Conservation (phyloP, 805 yeast species). For the Nakazawaea peltata region DNA sequence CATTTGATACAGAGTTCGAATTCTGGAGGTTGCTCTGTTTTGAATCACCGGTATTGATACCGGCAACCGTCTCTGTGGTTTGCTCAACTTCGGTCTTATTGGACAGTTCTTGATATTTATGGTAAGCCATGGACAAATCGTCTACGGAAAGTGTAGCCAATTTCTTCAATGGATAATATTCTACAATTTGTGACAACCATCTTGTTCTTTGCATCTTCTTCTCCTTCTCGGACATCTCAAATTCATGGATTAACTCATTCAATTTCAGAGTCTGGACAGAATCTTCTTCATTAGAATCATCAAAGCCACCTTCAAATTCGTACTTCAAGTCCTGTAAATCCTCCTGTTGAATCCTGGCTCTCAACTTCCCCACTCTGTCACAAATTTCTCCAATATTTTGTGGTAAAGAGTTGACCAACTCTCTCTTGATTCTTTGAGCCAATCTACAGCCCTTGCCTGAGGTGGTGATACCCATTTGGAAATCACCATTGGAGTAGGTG, state of each 20-base stretch:
- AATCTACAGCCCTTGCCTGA: slow-evolving; percentile 85
- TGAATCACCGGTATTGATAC: too few species aligned
- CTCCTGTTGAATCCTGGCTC: slow-evolving; percentile 45
- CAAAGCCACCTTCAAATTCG: slow-evolving; percentile 33
- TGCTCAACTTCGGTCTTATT: slow-evolving; percentile 9
- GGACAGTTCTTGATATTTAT: slow-evolving; percentile 8
- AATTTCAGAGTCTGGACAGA: slow-evolving; percentile 50
- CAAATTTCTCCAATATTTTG: slow-evolving; percentile 63
- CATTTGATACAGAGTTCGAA: too few species aligned
- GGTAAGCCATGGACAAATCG: slow-evolving; percentile 42
- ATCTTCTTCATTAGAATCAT: slow-evolving; percentile 57
- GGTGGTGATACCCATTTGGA: slow-evolving; percentile 80
- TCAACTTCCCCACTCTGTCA: slow-evolving; percentile 56
- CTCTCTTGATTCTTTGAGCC: slow-evolving; percentile 74
- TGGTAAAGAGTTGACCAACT: slow-evolving; percentile 59
- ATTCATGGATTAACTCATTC: slow-evolving; percentile 56
- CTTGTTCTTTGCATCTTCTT: slow-evolving; percentile 55
- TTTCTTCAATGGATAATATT: slow-evolving; percentile 72
- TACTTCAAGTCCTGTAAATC: slow-evolving; percentile 28
- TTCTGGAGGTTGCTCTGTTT: too few species aligned
- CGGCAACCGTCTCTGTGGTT: too few species aligned
- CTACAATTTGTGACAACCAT: slow-evolving; percentile 87
- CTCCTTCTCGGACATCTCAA: slow-evolving; percentile 42
- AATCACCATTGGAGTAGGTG: slow-evolving; percentile 58
- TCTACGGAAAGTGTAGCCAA: slow-evolving; percentile 53